Conservation (phyloP, 306 rosid species). For the Cucumis melo region DNA sequence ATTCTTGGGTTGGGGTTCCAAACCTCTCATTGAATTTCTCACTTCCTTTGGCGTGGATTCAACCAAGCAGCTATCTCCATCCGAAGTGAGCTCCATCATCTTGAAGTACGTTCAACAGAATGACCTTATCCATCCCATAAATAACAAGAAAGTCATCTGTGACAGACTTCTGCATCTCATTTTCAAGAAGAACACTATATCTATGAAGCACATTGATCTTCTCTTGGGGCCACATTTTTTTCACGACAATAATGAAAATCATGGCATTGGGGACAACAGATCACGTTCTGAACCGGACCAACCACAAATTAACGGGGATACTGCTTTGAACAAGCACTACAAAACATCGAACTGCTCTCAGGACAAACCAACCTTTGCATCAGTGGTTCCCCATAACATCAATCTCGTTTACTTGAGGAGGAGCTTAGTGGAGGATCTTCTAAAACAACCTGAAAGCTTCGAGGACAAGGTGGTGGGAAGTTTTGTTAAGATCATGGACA, state of each 20-base stretch:
- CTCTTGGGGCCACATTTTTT: constrained; percentile 33
- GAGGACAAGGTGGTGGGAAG: constrained; percentile 35
- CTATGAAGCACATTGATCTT: constrained; percentile 13
- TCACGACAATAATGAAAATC: constrained; percentile 5
- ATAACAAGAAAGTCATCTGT: constrained; percentile 28
- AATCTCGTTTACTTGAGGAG: constrained; percentile 36
- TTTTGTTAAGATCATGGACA: constrained; percentile 17
- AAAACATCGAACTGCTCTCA: constrained; percentile 10
- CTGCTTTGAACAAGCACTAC: constrained; percentile 9
- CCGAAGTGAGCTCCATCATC: constrained; percentile 22
- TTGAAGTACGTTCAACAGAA: constrained; percentile 36
- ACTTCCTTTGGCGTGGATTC: constrained; percentile 34
- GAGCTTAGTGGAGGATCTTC: constrained; percentile 41
- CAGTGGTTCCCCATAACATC: constrained; percentile 23
- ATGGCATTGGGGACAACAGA: not conserved
- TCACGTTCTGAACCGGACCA: constrained; percentile 2
- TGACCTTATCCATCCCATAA: constrained; percentile 27
- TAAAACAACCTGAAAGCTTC: constrained; percentile 29
- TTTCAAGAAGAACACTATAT: constrained; percentile 27
- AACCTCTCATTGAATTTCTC: constrained; percentile 49
- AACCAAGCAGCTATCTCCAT: constrained; percentile 23
- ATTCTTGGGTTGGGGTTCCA: constrained; percentile 47
- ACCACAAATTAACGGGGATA: not conserved
- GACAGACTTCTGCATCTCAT: constrained; percentile 38
- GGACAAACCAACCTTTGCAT: constrained; percentile 21